phyloP scores from a whole-genome alignment of 2,329 filamentous ascomycete species.

The Cercospora sp. region DNA sequence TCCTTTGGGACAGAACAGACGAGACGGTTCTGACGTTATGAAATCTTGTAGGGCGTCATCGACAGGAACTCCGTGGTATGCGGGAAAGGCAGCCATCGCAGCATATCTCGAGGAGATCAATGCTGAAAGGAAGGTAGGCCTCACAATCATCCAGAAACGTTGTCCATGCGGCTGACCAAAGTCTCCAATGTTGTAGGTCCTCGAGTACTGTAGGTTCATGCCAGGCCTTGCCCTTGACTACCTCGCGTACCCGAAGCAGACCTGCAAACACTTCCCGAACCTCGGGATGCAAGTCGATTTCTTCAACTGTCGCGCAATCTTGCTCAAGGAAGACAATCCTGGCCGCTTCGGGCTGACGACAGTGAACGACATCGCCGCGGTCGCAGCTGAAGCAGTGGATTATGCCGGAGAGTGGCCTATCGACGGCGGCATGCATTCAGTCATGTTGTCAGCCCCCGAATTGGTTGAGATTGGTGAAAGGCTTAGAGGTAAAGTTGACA shows the following conservation, averaged over 20 bases:
- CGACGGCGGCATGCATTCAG: constrained; percentile 46
- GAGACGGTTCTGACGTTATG: constrained; percentile 5
- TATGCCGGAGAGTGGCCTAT: constrained; percentile 49
- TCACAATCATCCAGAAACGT: background rate
- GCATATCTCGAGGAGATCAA: constrained; percentile 56
- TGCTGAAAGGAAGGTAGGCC: constrained; percentile 44
- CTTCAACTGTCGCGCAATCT: constrained; percentile 45
- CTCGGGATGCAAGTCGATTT: constrained; percentile 45
- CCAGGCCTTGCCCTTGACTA: constrained; percentile 51
- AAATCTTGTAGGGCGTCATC: constrained; percentile 1
- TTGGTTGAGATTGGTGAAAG: constrained; percentile 28
- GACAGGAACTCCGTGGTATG: constrained; percentile 44
- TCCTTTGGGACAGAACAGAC: background rate
- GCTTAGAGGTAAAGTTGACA: constrained; percentile 16
- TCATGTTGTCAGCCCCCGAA: constrained; percentile 40
- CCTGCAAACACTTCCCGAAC: constrained; percentile 47
- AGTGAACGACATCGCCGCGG: constrained; percentile 45
- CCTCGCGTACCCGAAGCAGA: constrained; percentile 52
- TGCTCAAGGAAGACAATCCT: constrained; percentile 41
- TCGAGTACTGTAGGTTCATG: constrained; percentile 60
- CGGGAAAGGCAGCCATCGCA: constrained; percentile 52
- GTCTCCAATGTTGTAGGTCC: constrained; percentile 40
- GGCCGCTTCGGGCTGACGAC: constrained; percentile 48
- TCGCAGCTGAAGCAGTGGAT: constrained; percentile 47
- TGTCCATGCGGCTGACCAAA: background rate